phyloP scores from a whole-genome alignment of 2,329 filamentous ascomycete species.

The Daldinia sp. region DNA sequence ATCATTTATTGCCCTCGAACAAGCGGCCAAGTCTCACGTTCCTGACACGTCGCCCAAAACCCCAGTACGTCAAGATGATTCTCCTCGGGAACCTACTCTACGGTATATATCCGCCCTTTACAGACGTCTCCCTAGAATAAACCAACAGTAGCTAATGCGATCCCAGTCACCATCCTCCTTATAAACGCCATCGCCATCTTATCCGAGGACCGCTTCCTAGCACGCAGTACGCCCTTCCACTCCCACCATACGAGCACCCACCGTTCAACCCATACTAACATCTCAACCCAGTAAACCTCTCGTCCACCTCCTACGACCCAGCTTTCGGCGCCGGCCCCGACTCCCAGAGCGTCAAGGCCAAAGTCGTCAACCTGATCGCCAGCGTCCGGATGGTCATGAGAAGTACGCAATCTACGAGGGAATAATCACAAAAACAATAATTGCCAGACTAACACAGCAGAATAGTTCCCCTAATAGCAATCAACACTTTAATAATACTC shows the following conservation, averaged over 20 bases:
- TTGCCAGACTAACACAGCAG: slow-evolving; percentile 14
- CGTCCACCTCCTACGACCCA: slow-evolving; percentile 74
- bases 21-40: neutral
- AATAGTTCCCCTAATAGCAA: slow-evolving; percentile 83
- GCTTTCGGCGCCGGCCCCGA: slow-evolving; percentile 81
- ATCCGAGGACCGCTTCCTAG: slow-evolving; percentile 94
- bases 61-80: slow-evolving; percentile 67
- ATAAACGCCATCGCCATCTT: slow-evolving; percentile 94
- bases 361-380: slow-evolving; percentile 89
- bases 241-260: slow-evolving; percentile 18
- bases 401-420: slow-evolving; percentile 69
- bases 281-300: slow-evolving; percentile 78
- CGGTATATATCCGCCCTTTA: slow-evolving; percentile 62
- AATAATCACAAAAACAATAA: no score
- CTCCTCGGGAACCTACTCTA: slow-evolving; percentile 81
- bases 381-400: slow-evolving; percentile 93
- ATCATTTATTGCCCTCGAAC: no score
- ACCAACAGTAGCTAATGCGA: slow-evolving; percentile 35
- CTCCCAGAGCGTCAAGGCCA: slow-evolving; percentile 81
- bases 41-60: slow-evolving; percentile 31
- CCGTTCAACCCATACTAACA: slow-evolving; percentile 30
- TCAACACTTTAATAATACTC: slow-evolving; percentile 85
- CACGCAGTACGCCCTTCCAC: slow-evolving; percentile 72
- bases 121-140: slow-evolving; percentile 18
- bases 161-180: slow-evolving; percentile 81